Percentiles rank a stretch among this genome's conserved stretches.
phyloP scores from a whole-genome alignment of 495 filamentous ascomycete genomes.

The Xylaria telfairii region DNA sequence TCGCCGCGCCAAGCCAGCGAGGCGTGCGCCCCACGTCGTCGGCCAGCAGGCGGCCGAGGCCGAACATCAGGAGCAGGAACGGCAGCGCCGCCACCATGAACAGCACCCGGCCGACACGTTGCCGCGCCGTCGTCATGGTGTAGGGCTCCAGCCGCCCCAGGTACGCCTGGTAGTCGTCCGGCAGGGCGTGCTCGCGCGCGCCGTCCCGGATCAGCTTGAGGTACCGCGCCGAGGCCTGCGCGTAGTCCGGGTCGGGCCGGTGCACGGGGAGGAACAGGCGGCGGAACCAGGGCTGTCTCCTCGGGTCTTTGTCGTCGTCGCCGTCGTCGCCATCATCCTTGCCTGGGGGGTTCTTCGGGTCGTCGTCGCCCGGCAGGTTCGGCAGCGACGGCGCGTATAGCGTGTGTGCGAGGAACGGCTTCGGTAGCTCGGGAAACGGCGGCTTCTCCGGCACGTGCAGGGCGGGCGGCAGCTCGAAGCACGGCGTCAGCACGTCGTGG shows the following conservation, averaged over 20 bases:
- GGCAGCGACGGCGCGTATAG: conserved; percentile 51
- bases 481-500: conserved; percentile 79
- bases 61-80: conserved; percentile 56
- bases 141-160: conserved; percentile 71
- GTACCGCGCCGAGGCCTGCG: conserved; percentile 85
- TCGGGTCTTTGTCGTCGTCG: conserved; percentile 31
- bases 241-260: conserved; percentile 69
- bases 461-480: conserved; percentile 65
- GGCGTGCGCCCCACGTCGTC: conserved; percentile 71
- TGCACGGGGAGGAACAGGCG: conserved; percentile 43
- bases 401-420: conserved; percentile 54
- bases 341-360: conserved; percentile 7
- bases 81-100: conserved; percentile 69
- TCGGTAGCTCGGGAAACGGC: conserved; percentile 43
- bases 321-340: conserved; percentile 24
- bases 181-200: conserved; percentile 77
- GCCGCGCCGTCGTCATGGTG: conserved; percentile 66
- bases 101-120: conserved; percentile 67
- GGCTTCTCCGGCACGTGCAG: conserved; percentile 51
- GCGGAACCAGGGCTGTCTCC: conserved; percentile 36
- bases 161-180: conserved; percentile 73
- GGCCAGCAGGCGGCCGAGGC: conserved; percentile 53
- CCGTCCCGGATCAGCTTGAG: conserved; percentile 77
- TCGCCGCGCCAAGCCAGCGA: conserved; percentile 63
- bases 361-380: conserved; percentile 19